A percentile compares a stretch with the other conserved stretches of the same genome.
Evolutionary conservation across 75 land plant genomes (phyloP).

Genomic region (Picea sitchensis): DNA sequence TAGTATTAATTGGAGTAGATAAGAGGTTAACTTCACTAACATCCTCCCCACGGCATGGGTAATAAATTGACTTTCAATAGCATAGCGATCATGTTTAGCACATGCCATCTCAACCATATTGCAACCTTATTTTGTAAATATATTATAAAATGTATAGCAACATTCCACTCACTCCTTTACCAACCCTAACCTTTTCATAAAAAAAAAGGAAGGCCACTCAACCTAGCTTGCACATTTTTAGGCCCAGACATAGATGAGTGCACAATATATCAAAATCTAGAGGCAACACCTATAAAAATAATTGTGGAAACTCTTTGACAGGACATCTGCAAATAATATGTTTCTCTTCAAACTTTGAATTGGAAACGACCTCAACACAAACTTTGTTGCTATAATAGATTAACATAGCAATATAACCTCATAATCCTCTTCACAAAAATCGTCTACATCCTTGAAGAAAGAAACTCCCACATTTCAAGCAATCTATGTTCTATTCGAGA

Average conservation of each 20-base stretch:
- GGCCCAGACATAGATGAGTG: conserved; percentile 91
- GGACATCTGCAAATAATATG: conserved; percentile 69
- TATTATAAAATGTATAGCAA: neutral
- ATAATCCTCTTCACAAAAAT: conserved; percentile 47
- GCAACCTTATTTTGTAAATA: conserved; percentile 48
- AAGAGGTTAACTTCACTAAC: conserved; percentile 54
- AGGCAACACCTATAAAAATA: conserved; percentile 52
- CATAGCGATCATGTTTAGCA: conserved; percentile 63
- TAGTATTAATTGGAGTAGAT: conserved; percentile 69
- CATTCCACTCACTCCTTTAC: conserved; percentile 10
- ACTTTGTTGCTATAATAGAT: conserved; percentile 65
- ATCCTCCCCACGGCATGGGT: conserved; percentile 73
- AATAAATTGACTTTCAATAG: conserved; percentile 65
- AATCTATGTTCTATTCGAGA: conserved; percentile 40
- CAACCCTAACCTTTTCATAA: conserved; percentile 77
- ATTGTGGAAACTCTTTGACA: conserved; percentile 78
- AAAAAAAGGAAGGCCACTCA: conserved; percentile 62
- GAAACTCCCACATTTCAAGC: conserved; percentile 29
- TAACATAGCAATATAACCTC: conserved; percentile 51
- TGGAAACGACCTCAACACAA: conserved; percentile 39
- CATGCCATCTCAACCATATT: conserved; percentile 79
- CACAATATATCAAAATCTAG: conserved; percentile 64
- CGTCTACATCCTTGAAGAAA: conserved; percentile 50
- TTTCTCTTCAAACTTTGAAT: conserved; percentile 51
- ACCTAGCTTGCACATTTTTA: conserved; percentile 64